Percentiles rank a stretch among this genome's conserved stretches.
Conservation (phyloP, 345 rosid genomes). For the Eucalyptus curtisii region DNA sequence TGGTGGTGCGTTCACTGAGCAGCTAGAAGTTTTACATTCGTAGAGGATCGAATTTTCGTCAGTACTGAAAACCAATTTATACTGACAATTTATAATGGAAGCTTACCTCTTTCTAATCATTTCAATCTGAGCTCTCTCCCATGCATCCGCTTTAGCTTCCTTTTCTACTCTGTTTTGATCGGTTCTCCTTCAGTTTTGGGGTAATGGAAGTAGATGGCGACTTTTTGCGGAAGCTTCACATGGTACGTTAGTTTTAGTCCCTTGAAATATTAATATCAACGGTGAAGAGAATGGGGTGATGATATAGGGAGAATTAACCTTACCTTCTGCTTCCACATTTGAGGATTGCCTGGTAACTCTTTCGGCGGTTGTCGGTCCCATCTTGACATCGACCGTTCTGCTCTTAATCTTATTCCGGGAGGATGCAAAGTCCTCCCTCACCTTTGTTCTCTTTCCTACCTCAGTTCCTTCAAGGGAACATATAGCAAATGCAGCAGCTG, state of each 20-base stretch:
- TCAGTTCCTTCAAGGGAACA: constrained; percentile 26
- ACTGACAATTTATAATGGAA: background rate
- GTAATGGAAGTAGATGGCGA: background rate
- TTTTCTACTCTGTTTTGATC: background rate
- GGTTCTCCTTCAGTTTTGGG: background rate
- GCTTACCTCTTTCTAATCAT: constrained; percentile 38
- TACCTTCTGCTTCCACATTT: constrained; percentile 4
- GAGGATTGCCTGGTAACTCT: constrained; percentile 1
- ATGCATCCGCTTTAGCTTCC: constrained; percentile 36
- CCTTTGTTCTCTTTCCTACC: constrained; percentile 4
- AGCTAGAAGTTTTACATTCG: background rate
- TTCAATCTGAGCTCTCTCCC: constrained; percentile 51
- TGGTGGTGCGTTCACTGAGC: background rate
- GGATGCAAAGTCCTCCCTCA: constrained; percentile 21
- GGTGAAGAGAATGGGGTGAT: background rate
- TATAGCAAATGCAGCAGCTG: constrained; percentile 44
- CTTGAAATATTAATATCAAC: background rate
- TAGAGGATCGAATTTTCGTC: background rate
- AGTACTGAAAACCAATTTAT: background rate
- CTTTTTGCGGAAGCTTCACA: constrained; percentile 16
- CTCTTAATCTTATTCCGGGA: constrained; percentile 9
- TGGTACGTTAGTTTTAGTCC: background rate
- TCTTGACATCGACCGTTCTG: background rate
- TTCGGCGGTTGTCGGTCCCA: background rate
- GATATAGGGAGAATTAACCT: background rate